phyloP scores from a whole-genome alignment of 768 basidiomycete genomes.

The Grammothele lineata region DNA sequence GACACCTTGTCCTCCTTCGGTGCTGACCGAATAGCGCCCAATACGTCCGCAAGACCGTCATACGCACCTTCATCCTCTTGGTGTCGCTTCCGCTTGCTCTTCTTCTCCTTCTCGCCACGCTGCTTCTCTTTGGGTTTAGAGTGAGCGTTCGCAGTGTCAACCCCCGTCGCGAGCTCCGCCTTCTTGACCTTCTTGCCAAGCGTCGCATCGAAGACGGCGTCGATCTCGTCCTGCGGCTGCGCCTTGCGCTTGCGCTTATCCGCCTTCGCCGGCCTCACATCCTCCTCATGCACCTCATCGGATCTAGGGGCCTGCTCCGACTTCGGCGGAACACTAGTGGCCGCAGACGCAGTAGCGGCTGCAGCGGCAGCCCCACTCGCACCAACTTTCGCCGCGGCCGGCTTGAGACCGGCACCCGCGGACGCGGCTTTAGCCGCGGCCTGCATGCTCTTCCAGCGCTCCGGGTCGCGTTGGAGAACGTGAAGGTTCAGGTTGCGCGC shows the following conservation, averaged over 20 bases:
- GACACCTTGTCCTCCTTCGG: conserved; percentile 42
- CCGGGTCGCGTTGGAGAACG: conserved; percentile 70
- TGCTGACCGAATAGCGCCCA: conserved; percentile 57
- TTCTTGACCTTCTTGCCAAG: conserved; percentile 59
- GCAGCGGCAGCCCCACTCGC: neutral
- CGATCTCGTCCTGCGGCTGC: conserved; percentile 63
- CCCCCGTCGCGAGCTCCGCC: conserved; percentile 34
- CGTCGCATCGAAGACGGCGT: conserved; percentile 57
- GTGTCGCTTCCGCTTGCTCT: conserved; percentile 11
- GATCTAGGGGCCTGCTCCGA: too few relatives aligned
- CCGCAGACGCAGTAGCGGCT: too few relatives aligned
- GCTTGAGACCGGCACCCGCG: neutral
- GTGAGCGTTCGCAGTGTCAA: neutral
- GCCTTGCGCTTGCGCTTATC: conserved; percentile 49
- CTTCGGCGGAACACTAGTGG: too few relatives aligned
- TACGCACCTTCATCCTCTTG: conserved; percentile 22
- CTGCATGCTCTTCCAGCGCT: conserved; percentile 81
- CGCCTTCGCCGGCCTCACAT: conserved; percentile 1
- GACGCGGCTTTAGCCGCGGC: conserved; percentile 24
- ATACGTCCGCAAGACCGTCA: conserved; percentile 41
- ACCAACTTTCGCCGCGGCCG: neutral
- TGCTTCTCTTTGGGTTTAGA: conserved; percentile 4
- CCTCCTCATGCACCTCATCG: neutral
- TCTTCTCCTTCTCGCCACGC: conserved; percentile 2
- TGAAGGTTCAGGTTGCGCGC: conserved; percentile 73